A percentile compares a stretch with the other conserved stretches of the same genome.
Conservation (phyloP, 2,329 filamentous ascomycete genomes). For the Penicillium italicum region DNA sequence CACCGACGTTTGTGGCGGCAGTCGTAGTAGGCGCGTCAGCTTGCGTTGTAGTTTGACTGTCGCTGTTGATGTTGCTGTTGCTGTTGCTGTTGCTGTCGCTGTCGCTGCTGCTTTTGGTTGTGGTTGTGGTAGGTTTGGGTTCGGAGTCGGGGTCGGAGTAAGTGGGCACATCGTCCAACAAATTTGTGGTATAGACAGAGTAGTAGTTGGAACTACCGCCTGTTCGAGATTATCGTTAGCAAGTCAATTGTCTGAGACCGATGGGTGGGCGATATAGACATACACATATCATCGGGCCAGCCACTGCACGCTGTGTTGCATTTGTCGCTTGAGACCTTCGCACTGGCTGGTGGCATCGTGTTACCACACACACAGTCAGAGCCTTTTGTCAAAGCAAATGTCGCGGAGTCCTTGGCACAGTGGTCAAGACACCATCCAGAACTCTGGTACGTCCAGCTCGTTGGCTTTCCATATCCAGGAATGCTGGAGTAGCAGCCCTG, state of each 20-base stretch:
- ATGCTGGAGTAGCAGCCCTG: constrained; percentile 53
- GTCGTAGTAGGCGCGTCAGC: constrained; percentile 3
- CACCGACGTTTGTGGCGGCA: constrained; percentile 26
- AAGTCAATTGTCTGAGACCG: constrained; percentile 19
- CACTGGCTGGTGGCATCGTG: constrained; percentile 58
- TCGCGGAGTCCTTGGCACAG: constrained; percentile 51
- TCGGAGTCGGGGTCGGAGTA: constrained; percentile 20
- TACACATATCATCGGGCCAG: constrained; percentile 63
- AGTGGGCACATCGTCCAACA: constrained; percentile 38
- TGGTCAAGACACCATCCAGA: constrained; percentile 53
- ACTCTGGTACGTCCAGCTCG: constrained; percentile 53
- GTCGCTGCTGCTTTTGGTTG: constrained; percentile 17
- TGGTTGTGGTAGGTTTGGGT: constrained; percentile 18
- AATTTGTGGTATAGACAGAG: constrained; percentile 52
- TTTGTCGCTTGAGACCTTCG: constrained; percentile 53
- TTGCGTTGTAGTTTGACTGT: constrained; percentile 8
- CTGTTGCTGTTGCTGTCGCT: constrained; percentile 13
- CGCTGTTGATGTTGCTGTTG: constrained; percentile 5
- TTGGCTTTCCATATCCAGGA: constrained; percentile 46
- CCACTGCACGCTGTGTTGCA: constrained; percentile 67
- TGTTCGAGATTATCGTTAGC: constrained; percentile 29
- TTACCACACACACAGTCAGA: constrained; percentile 71
- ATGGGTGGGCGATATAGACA: constrained; percentile 25
- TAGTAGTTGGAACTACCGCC: constrained; percentile 56
- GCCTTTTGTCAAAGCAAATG: constrained; percentile 61